Base-by-base conservation (phyloP, 257 asterid species). In the Fraxinus pennsylvanica region DNA sequence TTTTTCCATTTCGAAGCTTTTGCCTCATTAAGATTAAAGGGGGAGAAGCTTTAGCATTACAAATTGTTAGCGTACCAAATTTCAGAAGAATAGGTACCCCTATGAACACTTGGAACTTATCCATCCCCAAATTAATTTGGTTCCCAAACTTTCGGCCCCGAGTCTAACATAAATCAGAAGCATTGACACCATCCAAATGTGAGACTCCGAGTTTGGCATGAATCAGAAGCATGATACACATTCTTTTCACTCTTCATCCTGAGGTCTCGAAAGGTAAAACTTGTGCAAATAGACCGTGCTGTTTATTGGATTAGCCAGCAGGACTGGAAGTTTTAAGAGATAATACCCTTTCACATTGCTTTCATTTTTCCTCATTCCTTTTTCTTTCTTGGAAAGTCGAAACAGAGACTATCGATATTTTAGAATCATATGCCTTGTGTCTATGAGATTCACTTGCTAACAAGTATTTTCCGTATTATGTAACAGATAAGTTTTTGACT, bases 401-500 rank as follows among this genome's bases (percentile, higher is more conserved):
- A 39, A 54, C 65, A 45, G 38, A 21, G 70, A 50, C 25, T 71
- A 36, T 75, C 59, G 29, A 67, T 78, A 10, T 25, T 78, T 36
- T 36, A 69, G 65, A 73, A 54, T 70, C 33, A 43, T 80, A 50
- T 32, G 54, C 70, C 68, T 43, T 21, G 43, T 66, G 78, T 54
- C 63, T 25, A 65, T 57, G 83, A 74, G 57, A 29, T 83, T 79
- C 70, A 76, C 73, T 38, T 76, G 71, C 66, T 80, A 71, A 71
- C 78, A 17, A 45, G 45, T 54, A 78, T 82, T 71, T 70, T 66
- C 63, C 80, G 41, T 80, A 47, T 82, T 59, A n/a, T 83, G 47
- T 71, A 66, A 71, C 91, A 88, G 93, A 86, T 68, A 90, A 85
- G 79, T 38, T 82, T 76, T 74, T 82, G 79, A 81, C 88, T 19